phyloP scores from a whole-genome alignment of 805 yeast species.

The Candida tibetensis region DNA sequence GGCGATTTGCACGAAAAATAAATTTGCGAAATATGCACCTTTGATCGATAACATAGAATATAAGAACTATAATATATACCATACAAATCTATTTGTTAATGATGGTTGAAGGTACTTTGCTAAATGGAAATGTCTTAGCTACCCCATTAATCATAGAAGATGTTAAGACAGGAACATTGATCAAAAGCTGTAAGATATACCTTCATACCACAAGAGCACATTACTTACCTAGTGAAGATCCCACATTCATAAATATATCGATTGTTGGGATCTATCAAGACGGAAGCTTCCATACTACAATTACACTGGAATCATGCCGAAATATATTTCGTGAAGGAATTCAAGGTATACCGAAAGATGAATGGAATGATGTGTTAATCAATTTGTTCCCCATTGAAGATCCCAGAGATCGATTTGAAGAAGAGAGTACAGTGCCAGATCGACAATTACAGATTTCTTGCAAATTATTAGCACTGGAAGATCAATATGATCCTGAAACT shows the following conservation, averaged over 20 bases:
- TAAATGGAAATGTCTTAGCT: conserved; percentile 6
- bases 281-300: conserved; percentile 18
- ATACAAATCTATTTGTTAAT: no score
- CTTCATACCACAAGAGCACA: conserved; percentile 13
- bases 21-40: no score
- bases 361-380: conserved; percentile 18
- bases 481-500: conserved; percentile 4
- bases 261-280: conserved; percentile 19
- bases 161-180: conserved; percentile 6
- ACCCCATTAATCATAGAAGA: conserved; percentile 20
- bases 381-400: conserved; percentile 16
- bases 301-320: conserved; percentile 9
- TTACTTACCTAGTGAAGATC: conserved; percentile 6
- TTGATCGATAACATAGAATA: no score
- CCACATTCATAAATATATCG: conserved; percentile 11
- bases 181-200: conserved; percentile 17
- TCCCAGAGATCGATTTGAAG: conserved; percentile 7
- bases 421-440: conserved; percentile 4
- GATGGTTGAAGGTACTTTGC: no score
- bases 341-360: conserved; percentile 11
- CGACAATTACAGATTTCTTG: not conserved
- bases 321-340: conserved; percentile 2
- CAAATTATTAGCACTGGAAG: conserved; percentile 2
- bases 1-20: no score
- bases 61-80: no score